A percentile compares a stretch with the other conserved stretches of the same genome.
phyloP scores from a whole-genome alignment of 2,329 filamentous ascomycete genomes.

The Aspergillus proliferans region DNA sequence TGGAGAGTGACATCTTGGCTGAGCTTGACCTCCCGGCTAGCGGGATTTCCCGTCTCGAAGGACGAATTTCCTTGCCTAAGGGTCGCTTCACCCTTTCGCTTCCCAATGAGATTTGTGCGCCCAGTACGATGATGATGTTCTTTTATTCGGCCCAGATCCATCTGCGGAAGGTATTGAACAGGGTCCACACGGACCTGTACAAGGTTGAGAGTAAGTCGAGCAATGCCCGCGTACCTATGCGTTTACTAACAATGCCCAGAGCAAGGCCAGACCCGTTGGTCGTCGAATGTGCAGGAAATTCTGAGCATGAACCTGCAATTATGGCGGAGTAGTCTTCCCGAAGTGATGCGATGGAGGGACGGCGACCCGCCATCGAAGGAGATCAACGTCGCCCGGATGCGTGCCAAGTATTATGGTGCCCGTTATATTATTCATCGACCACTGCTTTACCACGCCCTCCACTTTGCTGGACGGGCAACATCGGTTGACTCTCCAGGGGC shows the following conservation, averaged over 20 bases:
- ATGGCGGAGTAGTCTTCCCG: slow-evolving; percentile 50
- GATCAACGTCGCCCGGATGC: slow-evolving; percentile 74
- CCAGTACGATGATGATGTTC: slow-evolving; percentile 43
- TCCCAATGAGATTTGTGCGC: slow-evolving; percentile 26
- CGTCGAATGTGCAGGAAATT: slow-evolving; percentile 33
- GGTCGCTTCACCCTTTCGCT: slow-evolving; percentile 28
- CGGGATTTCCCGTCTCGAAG: slow-evolving; percentile 53
- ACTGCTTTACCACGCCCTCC: slow-evolving; percentile 58
- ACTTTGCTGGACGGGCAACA: slow-evolving; percentile 36
- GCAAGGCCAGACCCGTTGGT: slow-evolving; percentile 31
- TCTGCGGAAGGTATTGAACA: slow-evolving; percentile 52
- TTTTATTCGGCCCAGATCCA: slow-evolving; percentile 59
- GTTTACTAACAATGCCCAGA: slow-evolving; percentile 5
- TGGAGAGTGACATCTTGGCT: slow-evolving; percentile 91
- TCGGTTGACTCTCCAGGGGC: slow-evolving; percentile 27
- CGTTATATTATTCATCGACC: slow-evolving; percentile 83
- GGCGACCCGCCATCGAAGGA: slow-evolving; percentile 64
- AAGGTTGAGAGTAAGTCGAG: slow-evolving; percentile 30
- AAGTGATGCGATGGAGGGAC: slow-evolving; percentile 57
- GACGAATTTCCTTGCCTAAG: slow-evolving; percentile 35
- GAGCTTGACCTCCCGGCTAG: slow-evolving; percentile 65
- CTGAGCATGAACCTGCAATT: slow-evolving; percentile 45
- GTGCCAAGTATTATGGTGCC: slow-evolving; percentile 92
- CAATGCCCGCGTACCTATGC: neutral
- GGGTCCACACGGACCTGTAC: slow-evolving; percentile 51